Conservation (phyloP, 306 rosid species). For the Carpinus viminea region DNA sequence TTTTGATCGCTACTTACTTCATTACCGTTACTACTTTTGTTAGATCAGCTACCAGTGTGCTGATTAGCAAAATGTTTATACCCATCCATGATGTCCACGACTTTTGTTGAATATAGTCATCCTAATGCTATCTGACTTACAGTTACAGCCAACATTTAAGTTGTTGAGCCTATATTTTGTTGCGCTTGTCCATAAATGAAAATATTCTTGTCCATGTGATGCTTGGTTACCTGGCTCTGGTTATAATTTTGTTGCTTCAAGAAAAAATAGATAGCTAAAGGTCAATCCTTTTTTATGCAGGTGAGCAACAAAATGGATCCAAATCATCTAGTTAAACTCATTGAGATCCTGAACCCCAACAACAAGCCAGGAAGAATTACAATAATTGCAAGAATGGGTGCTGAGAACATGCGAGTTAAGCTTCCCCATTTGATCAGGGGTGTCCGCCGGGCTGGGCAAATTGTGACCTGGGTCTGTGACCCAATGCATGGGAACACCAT, state of each 20-base stretch:
- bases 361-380: conserved; percentile 79
- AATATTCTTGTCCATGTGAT: not conserved
- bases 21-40: no score
- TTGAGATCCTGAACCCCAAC: conserved; percentile 62
- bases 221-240: not conserved
- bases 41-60: not conserved
- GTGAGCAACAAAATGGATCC: conserved; percentile 88
- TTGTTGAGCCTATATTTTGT: not conserved
- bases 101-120: not conserved
- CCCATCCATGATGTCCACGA: not conserved
- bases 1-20: no score
- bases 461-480: conserved; percentile 79
- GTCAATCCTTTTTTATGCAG: conserved; percentile 34
- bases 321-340: conserved; percentile 59
- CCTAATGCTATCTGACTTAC: not conserved
- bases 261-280: conserved; percentile 14
- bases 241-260: not conserved
- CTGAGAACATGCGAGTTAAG: conserved; percentile 76
- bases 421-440: conserved; percentile 77
- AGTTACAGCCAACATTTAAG: not conserved
- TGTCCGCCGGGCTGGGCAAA: conserved; percentile 71
- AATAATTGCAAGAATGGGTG: conserved; percentile 70
- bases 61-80: not conserved
- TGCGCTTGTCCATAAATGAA: not conserved
- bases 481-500: conserved; percentile 87